phyloP scores from a whole-genome alignment of 1,284 basidiomycete species.

The Cystobasidium pallidum region DNA sequence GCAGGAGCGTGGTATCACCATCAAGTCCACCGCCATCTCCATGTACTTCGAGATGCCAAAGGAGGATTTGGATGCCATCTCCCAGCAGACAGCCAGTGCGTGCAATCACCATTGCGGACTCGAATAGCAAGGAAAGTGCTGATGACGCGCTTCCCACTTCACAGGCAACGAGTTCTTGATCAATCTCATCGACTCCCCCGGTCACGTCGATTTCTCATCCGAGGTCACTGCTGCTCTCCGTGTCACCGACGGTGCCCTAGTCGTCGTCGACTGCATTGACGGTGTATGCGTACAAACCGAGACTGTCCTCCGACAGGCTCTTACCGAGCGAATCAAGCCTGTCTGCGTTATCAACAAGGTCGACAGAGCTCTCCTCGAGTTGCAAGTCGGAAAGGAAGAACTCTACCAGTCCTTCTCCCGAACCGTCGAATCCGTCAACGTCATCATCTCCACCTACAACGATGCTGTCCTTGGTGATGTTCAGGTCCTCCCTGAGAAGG shows the following conservation, averaged over 20 bases:
- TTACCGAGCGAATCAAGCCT: constrained; percentile 98
- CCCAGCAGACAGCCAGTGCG: constrained; percentile 89
- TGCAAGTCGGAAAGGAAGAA: constrained; percentile 95
- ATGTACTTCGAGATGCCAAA: constrained; percentile 98
- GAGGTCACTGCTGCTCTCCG: constrained; percentile 99
- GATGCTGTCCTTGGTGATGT: constrained; percentile 94
- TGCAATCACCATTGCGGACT: constrained; percentile 33
- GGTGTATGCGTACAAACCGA: constrained; percentile 99
- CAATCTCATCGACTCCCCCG: constrained; percentile 99
- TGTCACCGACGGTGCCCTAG: constrained; percentile 82
- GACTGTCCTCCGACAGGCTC: constrained; percentile 96
- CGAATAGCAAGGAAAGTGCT: background rate
- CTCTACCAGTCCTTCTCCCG: constrained; percentile 98
- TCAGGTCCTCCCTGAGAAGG: constrained; percentile 98
- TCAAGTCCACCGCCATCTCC: constrained; percentile 99
- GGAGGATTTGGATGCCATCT: constrained; percentile 80
- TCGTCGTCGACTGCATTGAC: constrained; percentile 99
- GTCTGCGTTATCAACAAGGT: constrained; percentile 99
- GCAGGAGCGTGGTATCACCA: constrained; percentile 99
- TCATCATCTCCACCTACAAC: constrained; percentile 97
- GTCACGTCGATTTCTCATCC: constrained; percentile 99
- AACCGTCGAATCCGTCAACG: constrained; percentile 97
- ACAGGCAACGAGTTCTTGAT: constrained; percentile 95
- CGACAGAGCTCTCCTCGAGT: constrained; percentile 97
- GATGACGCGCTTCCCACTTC: constrained; percentile 18